phyloP scores from a whole-genome alignment of 108 stramenopile species.

The Conticribra weissflogii region DNA sequence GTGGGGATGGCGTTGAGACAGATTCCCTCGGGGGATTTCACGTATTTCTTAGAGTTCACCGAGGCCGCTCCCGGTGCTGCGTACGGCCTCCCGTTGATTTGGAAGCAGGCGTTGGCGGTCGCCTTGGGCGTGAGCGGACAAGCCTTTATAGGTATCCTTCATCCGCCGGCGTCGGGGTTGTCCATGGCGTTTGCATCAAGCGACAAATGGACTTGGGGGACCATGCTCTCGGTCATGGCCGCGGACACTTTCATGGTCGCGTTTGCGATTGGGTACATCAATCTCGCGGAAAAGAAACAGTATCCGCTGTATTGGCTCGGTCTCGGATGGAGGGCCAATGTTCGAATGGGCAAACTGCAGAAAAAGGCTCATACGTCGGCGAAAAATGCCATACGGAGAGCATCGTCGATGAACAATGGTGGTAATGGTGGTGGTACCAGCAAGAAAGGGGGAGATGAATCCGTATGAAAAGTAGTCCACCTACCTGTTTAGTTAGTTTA shows the following conservation, averaged over 20 bases:
- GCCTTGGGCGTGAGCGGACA: constrained; percentile 30
- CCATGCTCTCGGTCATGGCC: constrained; percentile 4
- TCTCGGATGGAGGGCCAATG: constrained; percentile 9
- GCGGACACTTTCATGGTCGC: constrained; percentile 11
- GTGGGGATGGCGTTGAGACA: constrained; percentile 17
- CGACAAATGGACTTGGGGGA: constrained; percentile 16
- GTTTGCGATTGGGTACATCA: constrained; percentile 18
- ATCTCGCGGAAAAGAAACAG: constrained; percentile 20
- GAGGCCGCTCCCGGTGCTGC: neutral
- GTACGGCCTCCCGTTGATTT: constrained; percentile 16
- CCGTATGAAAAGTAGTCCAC: no score
- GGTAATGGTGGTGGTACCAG: no score
- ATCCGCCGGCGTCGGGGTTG: constrained; percentile 32
- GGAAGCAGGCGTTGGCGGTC: constrained; percentile 26
- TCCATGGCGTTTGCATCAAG: constrained; percentile 12
- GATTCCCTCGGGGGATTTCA: constrained; percentile 8
- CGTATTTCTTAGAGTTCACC: constrained; percentile 4
- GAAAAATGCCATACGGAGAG: no score
- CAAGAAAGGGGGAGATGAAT: no score
- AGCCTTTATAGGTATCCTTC: constrained; percentile 29
- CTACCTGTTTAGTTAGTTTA: no score
- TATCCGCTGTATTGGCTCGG: constrained; percentile 35
- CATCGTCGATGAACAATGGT: no score
- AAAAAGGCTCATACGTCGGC: constrained; percentile 36
- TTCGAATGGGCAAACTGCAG: constrained; percentile 50